Base-by-base conservation (phyloP, 148 eudicot genomes). In the Rhododendron kiyosumense region DNA sequence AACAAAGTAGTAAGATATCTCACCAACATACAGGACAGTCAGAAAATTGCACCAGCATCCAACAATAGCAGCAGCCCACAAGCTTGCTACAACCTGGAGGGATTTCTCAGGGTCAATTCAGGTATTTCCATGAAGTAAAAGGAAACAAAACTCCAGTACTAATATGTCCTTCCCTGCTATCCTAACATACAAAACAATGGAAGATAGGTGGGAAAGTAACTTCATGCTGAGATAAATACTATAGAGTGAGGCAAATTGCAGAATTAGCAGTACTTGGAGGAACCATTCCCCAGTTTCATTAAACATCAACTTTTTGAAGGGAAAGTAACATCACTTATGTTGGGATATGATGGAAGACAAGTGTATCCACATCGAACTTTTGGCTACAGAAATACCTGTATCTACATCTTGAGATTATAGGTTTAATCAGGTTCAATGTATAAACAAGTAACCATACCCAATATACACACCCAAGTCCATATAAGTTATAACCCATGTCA, bases 21-120 rank as follows among this genome's bases (percentile, higher is more conserved):
- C 87, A 97, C 99, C 98, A 43, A 94, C 84, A 86, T 93, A 97
- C 80, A 93, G 45, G 85, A 97, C 92, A 32, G 98, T 95, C 89
- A 93, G 87, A 46, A 97, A 95, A 83, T 95, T 97, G 93, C 93
- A 97, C 93, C 96, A 95, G 92, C 93, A 89, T 80, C 95, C 96
- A 34, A 95, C 90, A 36, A 97, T 87, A 81, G 98, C 95, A 91
- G 95, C 95, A 88, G 83, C 93, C 51, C 85, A 85, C 92, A 97
- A 89, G 90, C 95, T 87, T 84, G 73, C 88, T 69, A 88, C 88
- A 88, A 87, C 94, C 99, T 94, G 82, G 7, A 74, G 59, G 41
- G 18, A 54, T 74, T 73, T 75, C n/a, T 10, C 36, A 74, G 32
- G 20, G 86, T 76, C 38, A 78, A 84, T 59, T 67, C n/a, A 84